phyloP scores from a whole-genome alignment of 164 flowering plant species.

The Piper longum region DNA sequence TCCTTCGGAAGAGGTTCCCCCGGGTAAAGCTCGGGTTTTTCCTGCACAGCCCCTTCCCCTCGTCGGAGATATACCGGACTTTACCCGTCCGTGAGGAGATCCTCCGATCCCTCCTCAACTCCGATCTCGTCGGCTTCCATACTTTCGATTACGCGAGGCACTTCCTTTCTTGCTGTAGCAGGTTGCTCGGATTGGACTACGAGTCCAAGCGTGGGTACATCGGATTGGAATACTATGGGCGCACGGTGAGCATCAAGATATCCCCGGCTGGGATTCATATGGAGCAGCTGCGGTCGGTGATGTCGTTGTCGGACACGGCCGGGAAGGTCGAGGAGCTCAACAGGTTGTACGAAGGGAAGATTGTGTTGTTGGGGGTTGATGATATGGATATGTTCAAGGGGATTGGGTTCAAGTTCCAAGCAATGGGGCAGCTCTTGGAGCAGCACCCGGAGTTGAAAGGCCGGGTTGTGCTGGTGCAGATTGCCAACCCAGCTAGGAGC shows the following conservation, averaged over 20 bases:
- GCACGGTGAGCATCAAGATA: conserved; percentile 13
- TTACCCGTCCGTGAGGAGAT: conserved; percentile 14
- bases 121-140: conserved; percentile 12
- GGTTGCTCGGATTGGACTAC: conserved; percentile 12
- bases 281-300: conserved; percentile 9
- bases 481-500: conserved; percentile 41
- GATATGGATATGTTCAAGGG: conserved; percentile 59
- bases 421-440: conserved; percentile 29
- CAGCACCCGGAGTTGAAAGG: conserved; percentile 14
- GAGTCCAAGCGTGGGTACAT: conserved; percentile 13
- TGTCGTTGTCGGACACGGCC: conserved; percentile 2
- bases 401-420: conserved; percentile 41
- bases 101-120: conserved; percentile 7
- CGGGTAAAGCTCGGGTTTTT: conserved; percentile 13
- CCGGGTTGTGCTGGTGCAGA: conserved; percentile 40
- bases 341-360: conserved; percentile 7
- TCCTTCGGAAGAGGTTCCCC: conserved; percentile 7
- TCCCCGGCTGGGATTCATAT: conserved; percentile 10
- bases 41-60: conserved; percentile 10
- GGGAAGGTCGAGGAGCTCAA: conserved; percentile 5
- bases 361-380: conserved; percentile 33
- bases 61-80: conserved; percentile 13
- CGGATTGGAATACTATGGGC: conserved; percentile 11
- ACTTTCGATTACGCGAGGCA: conserved; percentile 14
- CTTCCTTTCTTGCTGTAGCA: conserved; percentile 11